These are phyloP conservation scores for Acorus gramineus DNA, from an alignment of 106 monocot genomes.

Conservation along the genomic window DNA sequence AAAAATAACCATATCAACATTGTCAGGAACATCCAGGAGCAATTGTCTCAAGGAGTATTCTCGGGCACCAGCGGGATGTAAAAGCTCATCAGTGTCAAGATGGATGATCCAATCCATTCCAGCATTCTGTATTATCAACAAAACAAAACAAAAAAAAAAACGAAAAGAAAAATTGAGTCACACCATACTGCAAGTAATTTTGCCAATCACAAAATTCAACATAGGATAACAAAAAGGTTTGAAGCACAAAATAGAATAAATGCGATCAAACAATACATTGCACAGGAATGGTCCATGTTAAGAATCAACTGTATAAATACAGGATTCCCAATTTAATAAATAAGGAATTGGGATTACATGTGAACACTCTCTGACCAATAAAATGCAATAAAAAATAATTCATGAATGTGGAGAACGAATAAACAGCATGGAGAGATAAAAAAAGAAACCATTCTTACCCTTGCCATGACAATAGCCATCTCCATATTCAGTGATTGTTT, in stretches of 20 bases:
- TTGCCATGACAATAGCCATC: conserved; percentile 94
- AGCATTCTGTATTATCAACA: conserved; percentile 37
- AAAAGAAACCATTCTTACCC: conserved; percentile 39
- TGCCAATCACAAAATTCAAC: too few relatives aligned
- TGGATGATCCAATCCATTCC: conserved; percentile 96
- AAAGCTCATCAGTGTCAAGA: conserved; percentile 91
- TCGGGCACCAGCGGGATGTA: conserved; percentile 78
- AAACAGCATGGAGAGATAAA: neutral
- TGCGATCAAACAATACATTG: too few relatives aligned
- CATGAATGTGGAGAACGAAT: neutral
- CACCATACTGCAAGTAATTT: too few relatives aligned
- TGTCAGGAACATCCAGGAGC: conserved; percentile 58
- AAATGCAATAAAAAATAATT: too few relatives aligned
- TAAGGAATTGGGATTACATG: too few relatives aligned
- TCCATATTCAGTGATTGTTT: conserved; percentile 98
- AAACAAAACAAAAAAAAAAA: too few relatives aligned
- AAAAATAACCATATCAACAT: conserved; percentile 97
- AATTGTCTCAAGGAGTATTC: conserved; percentile 80
- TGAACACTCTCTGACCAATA: too few relatives aligned
- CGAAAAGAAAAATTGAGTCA: neutral
- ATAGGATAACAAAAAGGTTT: too few relatives aligned
- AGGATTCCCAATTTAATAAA: too few relatives aligned
- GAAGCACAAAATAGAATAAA: too few relatives aligned
- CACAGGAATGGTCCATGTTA: too few relatives aligned
- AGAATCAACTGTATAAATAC: too few relatives aligned